Base-by-base conservation (phyloP, 345 rosid genomes). In the Erodium maritimum region DNA sequence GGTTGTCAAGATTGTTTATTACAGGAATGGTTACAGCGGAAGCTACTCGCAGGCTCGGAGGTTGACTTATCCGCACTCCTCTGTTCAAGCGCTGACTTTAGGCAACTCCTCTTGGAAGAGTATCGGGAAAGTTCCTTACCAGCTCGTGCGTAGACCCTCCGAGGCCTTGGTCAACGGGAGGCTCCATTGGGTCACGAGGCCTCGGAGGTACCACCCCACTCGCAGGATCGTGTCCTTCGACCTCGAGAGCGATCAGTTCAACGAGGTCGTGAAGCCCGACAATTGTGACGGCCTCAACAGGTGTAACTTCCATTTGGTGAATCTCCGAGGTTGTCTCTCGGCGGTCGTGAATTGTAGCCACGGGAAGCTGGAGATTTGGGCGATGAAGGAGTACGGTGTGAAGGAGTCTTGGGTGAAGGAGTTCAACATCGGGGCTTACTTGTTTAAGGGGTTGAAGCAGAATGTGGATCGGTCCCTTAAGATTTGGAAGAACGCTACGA, bases 161-260 rank as follows among this genome's bases (percentile, higher is more conserved):
- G 96, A 84, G 77, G 83, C 96, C 23, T 70, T 86, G 59, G 79
- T 88, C 60, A 65, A 72, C 16, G 96, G 98, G 18, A 78, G 82
- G 73, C 79, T 91, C 53, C 98, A 91, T 67, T 91, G 88, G 83
- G 85, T 84, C 2, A 81, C 82, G 5, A 57, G 80, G 37, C 95
- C 85, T 0, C 71, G 81, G 2, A 71, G 95, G 56, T 72, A 79
- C 62, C 69, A 75, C 21, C 88, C 86, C 0, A 77, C 86, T 50
- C 78, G 94, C 19, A 71, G 79, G 69, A 59, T 91, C 7, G 74
- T 91, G 4, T 86, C 98, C 0, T 80, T 91, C 65, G 96, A 88
- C 73, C 64, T 91, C 34, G 80, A 55, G 12, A 81, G 80, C 60
- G 98, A 91, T 71, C 77, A 75, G 56, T 88, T 88, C 78, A 53